A percentile compares a stretch with the other conserved stretches of the same genome.
Conservation (phyloP, 164 flowering plant genomes). For the Platanus orientalis region DNA sequence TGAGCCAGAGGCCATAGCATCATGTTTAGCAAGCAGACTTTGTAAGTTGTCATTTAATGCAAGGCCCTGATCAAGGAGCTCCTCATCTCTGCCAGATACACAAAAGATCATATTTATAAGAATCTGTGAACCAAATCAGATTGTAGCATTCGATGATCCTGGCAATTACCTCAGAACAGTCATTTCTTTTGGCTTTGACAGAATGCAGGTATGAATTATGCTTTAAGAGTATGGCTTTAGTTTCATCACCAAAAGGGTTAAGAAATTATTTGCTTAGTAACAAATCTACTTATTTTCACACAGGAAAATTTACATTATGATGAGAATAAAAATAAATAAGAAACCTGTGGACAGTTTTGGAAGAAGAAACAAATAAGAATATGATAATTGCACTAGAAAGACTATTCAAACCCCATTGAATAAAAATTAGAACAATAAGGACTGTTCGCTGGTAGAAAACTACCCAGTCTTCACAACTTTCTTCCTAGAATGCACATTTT, state of each 20-base stretch:
- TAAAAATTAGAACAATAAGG: neutral
- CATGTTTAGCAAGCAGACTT: conserved; percentile 73
- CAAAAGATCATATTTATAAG: neutral
- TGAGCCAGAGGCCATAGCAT: conserved; percentile 78
- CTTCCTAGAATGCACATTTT: too few species aligned
- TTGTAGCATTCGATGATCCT: neutral
- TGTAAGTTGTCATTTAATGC: conserved; percentile 77
- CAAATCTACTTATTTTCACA: neutral
- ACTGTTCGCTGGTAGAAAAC: neutral
- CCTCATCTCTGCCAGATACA: conserved; percentile 65
- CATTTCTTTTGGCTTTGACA: neutral
- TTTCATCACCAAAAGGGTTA: neutral
- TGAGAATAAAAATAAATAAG: too few species aligned
- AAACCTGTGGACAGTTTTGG: too few species aligned
- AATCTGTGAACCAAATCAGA: neutral
- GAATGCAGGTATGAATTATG: neutral
- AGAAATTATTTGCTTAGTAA: too few species aligned
- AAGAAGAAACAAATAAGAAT: too few species aligned
- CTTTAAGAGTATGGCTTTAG: neutral
- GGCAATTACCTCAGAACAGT: neutral
- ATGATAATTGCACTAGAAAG: too few species aligned
- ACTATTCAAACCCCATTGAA: too few species aligned
- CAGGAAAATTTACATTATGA: neutral
- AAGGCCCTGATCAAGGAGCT: conserved; percentile 78
- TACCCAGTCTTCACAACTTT: too few species aligned